These are phyloP conservation scores for Naganishia albida DNA, from an alignment of 1,284 basidiomycete species.

Conservation along the genomic window DNA sequence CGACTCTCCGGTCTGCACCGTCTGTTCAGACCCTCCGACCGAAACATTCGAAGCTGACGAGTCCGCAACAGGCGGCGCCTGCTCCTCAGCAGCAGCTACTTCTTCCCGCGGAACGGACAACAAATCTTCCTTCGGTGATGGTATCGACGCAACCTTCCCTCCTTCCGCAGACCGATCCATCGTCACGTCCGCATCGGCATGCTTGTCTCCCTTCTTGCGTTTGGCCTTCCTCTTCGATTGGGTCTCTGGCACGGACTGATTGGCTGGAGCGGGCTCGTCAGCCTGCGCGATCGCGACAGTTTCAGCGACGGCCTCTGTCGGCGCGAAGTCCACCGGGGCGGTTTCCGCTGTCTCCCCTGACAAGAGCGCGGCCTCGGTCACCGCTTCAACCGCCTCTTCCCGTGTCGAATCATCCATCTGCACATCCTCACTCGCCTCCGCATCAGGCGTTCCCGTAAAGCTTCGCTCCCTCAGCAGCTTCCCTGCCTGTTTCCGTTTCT, in stretches of 20 bases:
- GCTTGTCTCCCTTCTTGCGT: neutral
- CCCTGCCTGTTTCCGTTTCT: neutral
- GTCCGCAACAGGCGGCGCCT: too few relatives aligned
- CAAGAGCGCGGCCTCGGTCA: neutral
- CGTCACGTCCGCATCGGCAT: too few relatives aligned
- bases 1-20: neutral
- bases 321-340: neutral
- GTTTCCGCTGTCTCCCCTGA: neutral
- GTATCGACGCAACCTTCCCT: too few relatives aligned
- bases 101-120: too few relatives aligned
- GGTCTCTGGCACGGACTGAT: too few relatives aligned
- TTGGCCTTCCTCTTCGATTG: neutral
- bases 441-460: neutral
- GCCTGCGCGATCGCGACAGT: neutral
- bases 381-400: neutral
- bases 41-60: too few relatives aligned
- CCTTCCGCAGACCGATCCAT: too few relatives aligned
- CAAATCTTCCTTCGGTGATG: too few relatives aligned
- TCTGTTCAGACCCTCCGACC: neutral
- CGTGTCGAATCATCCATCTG: slow-evolving; percentile 7
- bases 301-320: neutral
- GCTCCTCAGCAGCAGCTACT: too few relatives aligned
- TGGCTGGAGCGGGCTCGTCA: too few relatives aligned
- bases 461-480: neutral
- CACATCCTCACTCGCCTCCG: neutral